phyloP scores from a whole-genome alignment of 106 monocot species.

The Phalaenopsis aphrodite region DNA sequence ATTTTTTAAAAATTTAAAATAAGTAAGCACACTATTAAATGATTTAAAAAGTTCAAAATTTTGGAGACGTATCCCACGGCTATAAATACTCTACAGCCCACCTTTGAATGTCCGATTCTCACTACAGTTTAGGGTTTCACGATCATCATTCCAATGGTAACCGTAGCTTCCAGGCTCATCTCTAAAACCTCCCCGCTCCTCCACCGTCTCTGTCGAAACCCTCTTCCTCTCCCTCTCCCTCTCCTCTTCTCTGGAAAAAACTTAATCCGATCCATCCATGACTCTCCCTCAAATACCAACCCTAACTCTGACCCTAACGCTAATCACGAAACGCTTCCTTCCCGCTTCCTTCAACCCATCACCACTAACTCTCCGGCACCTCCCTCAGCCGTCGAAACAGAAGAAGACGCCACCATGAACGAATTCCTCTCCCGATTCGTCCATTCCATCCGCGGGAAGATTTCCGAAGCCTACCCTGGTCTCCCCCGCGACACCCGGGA shows the following conservation, averaged over 20 bases:
- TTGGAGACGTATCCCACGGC: too few species aligned
- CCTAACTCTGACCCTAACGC: background rate
- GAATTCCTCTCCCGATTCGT: slow-evolving; percentile 94
- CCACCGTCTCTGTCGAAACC: slow-evolving; percentile 6
- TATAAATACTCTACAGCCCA: too few species aligned
- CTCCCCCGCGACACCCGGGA: slow-evolving; percentile 35
- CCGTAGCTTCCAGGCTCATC: slow-evolving; percentile 13
- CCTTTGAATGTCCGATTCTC: too few species aligned
- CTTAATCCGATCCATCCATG: slow-evolving; percentile 17
- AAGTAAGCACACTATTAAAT: too few species aligned
- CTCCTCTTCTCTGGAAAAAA: background rate
- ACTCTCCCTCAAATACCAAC: background rate
- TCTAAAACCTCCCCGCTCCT: background rate
- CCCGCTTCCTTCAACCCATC: slow-evolving; percentile 6
- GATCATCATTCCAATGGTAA: slow-evolving; percentile 19
- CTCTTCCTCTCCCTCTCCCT: slow-evolving; percentile 4
- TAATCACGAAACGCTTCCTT: background rate
- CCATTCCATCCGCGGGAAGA: slow-evolving; percentile 41
- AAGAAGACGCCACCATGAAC: slow-evolving; percentile 42
- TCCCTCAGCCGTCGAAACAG: background rate
- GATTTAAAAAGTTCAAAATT: too few species aligned
- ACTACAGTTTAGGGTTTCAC: too few species aligned
- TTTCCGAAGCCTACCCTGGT: slow-evolving; percentile 47
- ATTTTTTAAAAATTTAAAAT: too few species aligned
- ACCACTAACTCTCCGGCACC: background rate